phyloP scores from a whole-genome alignment of 306 rosid genomes.

The Castanospermum australe region DNA sequence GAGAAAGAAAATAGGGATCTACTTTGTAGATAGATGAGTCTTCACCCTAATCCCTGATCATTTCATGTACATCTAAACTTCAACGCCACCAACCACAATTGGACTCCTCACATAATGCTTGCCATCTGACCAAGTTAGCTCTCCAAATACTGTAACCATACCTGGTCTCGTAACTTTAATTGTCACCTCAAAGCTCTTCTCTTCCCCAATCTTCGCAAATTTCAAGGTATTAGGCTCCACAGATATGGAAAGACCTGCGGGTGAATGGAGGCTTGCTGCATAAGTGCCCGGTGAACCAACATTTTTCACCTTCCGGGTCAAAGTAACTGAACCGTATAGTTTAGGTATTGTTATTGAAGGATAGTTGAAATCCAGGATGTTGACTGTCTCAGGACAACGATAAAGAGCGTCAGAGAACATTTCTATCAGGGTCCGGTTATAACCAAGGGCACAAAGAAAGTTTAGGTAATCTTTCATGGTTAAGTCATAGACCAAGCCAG shows the following conservation, averaged over 20 bases:
- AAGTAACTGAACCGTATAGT: conserved; percentile 37
- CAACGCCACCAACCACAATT: conserved; percentile 40
- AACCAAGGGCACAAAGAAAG: conserved; percentile 60
- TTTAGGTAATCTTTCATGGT: conserved; percentile 49
- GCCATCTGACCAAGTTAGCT: conserved; percentile 59
- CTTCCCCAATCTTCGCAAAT: conserved; percentile 49
- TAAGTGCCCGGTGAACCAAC: conserved; percentile 67
- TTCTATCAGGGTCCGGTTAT: conserved; percentile 29
- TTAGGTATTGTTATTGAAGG: conserved; percentile 62
- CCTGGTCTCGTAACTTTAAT: conserved; percentile 30
- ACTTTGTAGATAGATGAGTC: too few relatives aligned
- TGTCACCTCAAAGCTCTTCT: conserved; percentile 52
- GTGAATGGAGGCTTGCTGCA: conserved; percentile 27
- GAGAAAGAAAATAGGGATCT: too few relatives aligned
- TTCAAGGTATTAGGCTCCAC: conserved; percentile 50
- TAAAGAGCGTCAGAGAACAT: conserved; percentile 21
- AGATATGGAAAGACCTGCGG: conserved; percentile 39
- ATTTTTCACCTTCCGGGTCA: conserved; percentile 57
- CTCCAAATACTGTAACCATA: conserved; percentile 35
- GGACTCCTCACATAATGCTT: conserved; percentile 64
- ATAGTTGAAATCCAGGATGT: conserved; percentile 61
- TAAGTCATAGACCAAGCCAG: conserved; percentile 78
- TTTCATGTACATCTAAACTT: neutral
- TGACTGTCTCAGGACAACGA: too few relatives aligned
- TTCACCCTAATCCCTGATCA: too few relatives aligned